Percentiles rank a stretch among this genome's conserved stretches.
These are phyloP conservation scores for Lactarius deliciosus DNA, from an alignment of 768 basidiomycete species.

Conservation along the genomic window DNA sequence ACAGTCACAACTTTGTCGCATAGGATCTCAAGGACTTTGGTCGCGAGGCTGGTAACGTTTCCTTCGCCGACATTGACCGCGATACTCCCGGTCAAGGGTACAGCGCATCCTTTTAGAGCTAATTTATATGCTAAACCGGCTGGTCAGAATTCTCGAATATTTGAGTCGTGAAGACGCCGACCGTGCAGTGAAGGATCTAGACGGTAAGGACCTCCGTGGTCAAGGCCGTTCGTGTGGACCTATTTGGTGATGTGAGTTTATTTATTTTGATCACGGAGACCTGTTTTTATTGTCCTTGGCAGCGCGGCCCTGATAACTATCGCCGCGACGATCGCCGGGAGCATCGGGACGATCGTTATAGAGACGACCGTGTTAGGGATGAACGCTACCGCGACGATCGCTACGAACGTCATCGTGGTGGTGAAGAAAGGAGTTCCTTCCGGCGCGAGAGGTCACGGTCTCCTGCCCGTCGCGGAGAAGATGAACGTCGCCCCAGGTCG, in stretches of 20 bases:
- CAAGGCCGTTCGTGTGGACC: conserved; percentile 69
- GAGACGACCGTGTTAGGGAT: conserved; percentile 53
- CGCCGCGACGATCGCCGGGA: conserved; percentile 72
- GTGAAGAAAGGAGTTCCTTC: conserved; percentile 48
- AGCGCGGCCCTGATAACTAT: conserved; percentile 77
- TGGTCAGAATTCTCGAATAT: conserved; percentile 82
- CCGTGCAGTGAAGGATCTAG: conserved; percentile 84
- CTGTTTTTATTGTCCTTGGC: conserved; percentile 9
- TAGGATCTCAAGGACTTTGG: conserved; percentile 99
- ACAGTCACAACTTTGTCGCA: conserved; percentile 5
- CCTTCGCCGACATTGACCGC: conserved; percentile 93
- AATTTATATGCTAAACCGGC: conserved; percentile 5
- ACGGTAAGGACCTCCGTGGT: conserved; percentile 86
- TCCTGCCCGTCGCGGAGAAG: conserved; percentile 65
- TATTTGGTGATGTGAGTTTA: conserved; percentile 57
- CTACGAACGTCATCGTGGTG: conserved; percentile 43
- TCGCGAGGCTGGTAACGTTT: conserved; percentile 89
- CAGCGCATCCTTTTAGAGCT: conserved; percentile 33
- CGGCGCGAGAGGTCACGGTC: conserved; percentile 85
- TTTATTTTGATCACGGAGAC: conserved; percentile 20
- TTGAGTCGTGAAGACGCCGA: conserved; percentile 87
- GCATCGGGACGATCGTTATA: conserved; percentile 39
- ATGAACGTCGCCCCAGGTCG: conserved; percentile 83
- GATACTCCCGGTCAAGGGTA: conserved; percentile 86
- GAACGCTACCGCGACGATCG: conserved; percentile 49